phyloP scores from a whole-genome alignment of 352 stramenopile species.

The Halophytophthora polymorphica region DNA sequence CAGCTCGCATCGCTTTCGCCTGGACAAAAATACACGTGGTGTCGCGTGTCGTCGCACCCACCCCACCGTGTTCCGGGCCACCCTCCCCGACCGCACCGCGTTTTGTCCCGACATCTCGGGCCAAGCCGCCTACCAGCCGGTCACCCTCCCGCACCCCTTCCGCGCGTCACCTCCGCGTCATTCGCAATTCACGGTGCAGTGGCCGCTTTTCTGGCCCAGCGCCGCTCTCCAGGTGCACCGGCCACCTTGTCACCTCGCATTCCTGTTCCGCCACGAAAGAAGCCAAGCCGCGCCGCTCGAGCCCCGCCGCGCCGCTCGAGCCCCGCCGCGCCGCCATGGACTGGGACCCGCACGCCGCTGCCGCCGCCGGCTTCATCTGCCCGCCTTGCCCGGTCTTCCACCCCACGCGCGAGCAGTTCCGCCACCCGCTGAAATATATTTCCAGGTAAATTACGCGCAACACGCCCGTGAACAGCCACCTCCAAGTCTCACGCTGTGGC shows the following conservation, averaged over 20 bases:
- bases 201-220: no score
- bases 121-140: no score
- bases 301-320: not conserved
- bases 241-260: slow-evolving; percentile 20
- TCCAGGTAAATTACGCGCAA: slow-evolving; percentile 68
- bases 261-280: slow-evolving; percentile 8
- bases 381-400: slow-evolving; percentile 84
- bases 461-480: not conserved
- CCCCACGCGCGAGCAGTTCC: slow-evolving; percentile 85
- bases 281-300: not conserved
- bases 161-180: no score
- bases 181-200: no score
- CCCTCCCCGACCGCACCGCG: not conserved
- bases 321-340: slow-evolving; percentile 37
- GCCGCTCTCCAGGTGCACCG: no score
- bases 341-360: slow-evolving; percentile 54
- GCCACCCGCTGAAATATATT: slow-evolving; percentile 92
- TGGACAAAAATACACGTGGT: slow-evolving; percentile 26
- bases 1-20: not conserved
- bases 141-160: no score
- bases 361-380: slow-evolving; percentile 77
- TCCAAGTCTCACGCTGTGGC: not conserved
- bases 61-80: slow-evolving; percentile 3
- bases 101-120: not conserved
- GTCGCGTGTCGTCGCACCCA: not conserved